phyloP scores from a whole-genome alignment of 2,329 filamentous ascomycete species.

The Penicillium italicum region DNA sequence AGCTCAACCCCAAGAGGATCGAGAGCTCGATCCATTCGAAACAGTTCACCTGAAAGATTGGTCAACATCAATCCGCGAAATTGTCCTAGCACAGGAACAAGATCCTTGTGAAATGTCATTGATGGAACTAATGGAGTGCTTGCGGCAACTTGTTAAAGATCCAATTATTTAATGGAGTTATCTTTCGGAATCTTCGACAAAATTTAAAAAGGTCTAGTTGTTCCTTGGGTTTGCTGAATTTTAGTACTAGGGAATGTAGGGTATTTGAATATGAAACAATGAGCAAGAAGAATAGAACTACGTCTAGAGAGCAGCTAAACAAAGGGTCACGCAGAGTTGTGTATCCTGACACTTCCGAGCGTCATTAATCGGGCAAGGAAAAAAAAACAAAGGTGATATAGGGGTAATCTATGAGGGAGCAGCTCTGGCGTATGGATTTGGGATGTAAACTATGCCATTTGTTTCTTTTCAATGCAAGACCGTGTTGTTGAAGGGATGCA shows the following conservation, averaged over 20 bases:
- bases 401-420: too few relatives aligned
- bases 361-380: not conserved
- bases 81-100: constrained; percentile 14
- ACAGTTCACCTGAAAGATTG: not conserved
- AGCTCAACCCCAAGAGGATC: not conserved
- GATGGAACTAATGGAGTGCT: constrained; percentile 14
- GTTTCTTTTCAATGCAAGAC: too few relatives aligned
- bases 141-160: constrained; percentile 13
- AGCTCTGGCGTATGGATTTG: not conserved
- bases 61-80: constrained; percentile 10
- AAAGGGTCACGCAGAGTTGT: too few relatives aligned
- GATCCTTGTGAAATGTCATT: constrained; percentile 6
- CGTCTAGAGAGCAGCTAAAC: not conserved
- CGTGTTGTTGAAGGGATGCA: not conserved
- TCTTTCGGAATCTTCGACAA: too few relatives aligned
- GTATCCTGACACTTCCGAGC: too few relatives aligned
- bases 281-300: too few relatives aligned
- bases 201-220: not conserved
- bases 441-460: not conserved
- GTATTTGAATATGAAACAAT: rapidly evolving
- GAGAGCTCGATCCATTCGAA: not conserved
- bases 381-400: not conserved
- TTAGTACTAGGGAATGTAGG: not conserved
- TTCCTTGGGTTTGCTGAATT: not conserved
- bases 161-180: not conserved